Conservation (phyloP, 306 rosid species). For the Phaseolus lunatus region DNA sequence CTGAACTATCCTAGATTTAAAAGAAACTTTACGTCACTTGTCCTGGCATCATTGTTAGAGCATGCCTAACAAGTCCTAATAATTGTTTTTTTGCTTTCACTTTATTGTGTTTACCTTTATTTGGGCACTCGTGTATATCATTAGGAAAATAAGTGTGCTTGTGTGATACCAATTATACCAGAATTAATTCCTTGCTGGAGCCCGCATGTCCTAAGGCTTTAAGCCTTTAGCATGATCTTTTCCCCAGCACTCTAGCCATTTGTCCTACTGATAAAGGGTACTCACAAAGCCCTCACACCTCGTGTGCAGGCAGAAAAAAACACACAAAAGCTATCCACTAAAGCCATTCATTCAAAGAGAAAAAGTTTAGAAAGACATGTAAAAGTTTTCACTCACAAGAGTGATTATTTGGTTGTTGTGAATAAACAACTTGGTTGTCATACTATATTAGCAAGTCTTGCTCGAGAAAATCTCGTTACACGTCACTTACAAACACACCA, state of each 20-base stretch:
- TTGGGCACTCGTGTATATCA: slow-evolving; percentile 50
- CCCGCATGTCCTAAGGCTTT: slow-evolving; percentile 51
- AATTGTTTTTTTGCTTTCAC: slow-evolving; percentile 59
- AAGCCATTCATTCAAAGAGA: slow-evolving; percentile 16
- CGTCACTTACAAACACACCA: slow-evolving; percentile 29
- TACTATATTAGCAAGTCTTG: not conserved
- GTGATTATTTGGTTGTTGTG: slow-evolving; percentile 27
- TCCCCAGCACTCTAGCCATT: slow-evolving; percentile 32
- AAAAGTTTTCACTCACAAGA: not conserved
- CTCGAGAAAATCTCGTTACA: not conserved
- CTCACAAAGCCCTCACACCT: slow-evolving; percentile 29
- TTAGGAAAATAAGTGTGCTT: slow-evolving; percentile 39
- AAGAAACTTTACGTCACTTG: slow-evolving; percentile 70
- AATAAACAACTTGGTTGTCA: slow-evolving; percentile 12
- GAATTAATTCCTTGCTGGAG: slow-evolving; percentile 46
- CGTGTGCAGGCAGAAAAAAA: slow-evolving; percentile 42
- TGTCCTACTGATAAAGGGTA: slow-evolving; percentile 48
- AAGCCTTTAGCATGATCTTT: slow-evolving; percentile 46
- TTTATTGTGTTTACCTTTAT: slow-evolving; percentile 57
- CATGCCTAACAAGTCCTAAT: slow-evolving; percentile 67
- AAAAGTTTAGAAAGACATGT: slow-evolving; percentile 14
- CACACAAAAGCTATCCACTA: slow-evolving; percentile 29
- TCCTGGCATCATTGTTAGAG: slow-evolving; percentile 64
- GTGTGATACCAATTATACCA: slow-evolving; percentile 40
- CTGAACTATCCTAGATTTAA: slow-evolving; percentile 44